Conservation (phyloP, 1,139 yeast species). For the Saccharomyces hybrid region DNA sequence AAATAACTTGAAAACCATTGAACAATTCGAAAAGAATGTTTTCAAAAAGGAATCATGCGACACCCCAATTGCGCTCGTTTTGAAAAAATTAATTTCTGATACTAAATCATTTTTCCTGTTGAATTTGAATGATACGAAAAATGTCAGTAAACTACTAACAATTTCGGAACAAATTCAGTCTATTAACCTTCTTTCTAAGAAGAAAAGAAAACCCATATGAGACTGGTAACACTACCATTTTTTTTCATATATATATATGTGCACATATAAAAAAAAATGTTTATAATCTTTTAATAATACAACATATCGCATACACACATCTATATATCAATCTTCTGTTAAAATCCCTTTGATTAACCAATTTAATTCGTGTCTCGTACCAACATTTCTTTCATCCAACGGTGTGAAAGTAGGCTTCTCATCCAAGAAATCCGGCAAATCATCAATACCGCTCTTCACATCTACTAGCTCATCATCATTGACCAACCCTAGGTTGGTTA, state of each 20-base stretch:
- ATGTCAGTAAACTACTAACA: conserved; percentile 9
- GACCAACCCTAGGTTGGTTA: conserved; percentile 44
- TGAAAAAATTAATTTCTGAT: conserved; percentile 21
- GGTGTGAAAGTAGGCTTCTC: conserved; percentile 30
- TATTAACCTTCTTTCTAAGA: neutral
- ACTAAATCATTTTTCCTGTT: conserved; percentile 24
- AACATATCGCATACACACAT: neutral
- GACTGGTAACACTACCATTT: neutral
- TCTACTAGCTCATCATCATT: conserved; percentile 49
- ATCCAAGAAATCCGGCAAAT: conserved; percentile 25
- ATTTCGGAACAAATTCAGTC: conserved; percentile 9
- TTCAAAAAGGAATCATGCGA: conserved; percentile 6
- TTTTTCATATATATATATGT: neutral
- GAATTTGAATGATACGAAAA: conserved; percentile 9
- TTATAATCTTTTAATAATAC: conserved; percentile 1
- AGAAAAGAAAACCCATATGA: neutral
- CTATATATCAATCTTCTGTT: conserved; percentile 18
- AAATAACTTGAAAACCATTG: conserved; percentile 15
- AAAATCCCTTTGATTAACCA: conserved; percentile 60
- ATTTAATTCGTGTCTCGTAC: conserved; percentile 60
- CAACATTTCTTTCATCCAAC: conserved; percentile 38
- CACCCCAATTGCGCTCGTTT: conserved; percentile 23
- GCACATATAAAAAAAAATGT: neutral
- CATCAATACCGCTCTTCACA: conserved; percentile 39
- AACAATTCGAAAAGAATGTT: conserved; percentile 10